A percentile compares a stretch with the other conserved stretches of the same genome.
Evolutionary conservation across 2,329 filamentous ascomycete species (phyloP).

Genomic region (Elsinoe perseae): DNA sequence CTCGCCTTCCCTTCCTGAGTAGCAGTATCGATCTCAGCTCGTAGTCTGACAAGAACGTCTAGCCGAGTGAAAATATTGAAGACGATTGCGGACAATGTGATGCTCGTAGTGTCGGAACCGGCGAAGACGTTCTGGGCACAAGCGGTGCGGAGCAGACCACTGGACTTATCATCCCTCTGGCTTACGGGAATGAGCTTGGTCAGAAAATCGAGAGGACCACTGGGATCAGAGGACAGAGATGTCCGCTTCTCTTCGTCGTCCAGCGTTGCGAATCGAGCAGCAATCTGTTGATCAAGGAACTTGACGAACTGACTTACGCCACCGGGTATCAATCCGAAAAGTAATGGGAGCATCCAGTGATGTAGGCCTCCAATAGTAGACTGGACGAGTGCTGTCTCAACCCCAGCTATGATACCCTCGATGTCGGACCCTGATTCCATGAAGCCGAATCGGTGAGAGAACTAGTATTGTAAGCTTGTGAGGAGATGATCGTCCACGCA

Average conservation of each 20-base stretch:
- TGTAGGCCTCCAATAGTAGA: conserved; percentile 18
- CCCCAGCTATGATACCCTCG: conserved; percentile 47
- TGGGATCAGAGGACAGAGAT: conserved; percentile 38
- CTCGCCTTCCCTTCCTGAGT: conserved; percentile 7
- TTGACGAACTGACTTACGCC: conserved; percentile 11
- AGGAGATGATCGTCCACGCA: too few relatives aligned
- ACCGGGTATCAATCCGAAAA: conserved; percentile 23
- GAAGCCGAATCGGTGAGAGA: conserved; percentile 47
- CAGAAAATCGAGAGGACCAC: conserved; percentile 30
- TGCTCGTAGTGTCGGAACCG: conserved; percentile 45
- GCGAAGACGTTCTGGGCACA: conserved; percentile 30
- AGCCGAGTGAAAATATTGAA: conserved; percentile 19
- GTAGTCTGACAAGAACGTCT: conserved; percentile 36
- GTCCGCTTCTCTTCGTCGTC: conserved; percentile 48
- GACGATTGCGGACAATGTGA: conserved; percentile 31
- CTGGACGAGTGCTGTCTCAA: conserved; percentile 47
- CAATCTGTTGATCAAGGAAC: conserved; percentile 49
- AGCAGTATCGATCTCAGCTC: conserved; percentile 13
- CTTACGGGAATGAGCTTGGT: conserved; percentile 43
- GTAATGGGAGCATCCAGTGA: conserved; percentile 25
- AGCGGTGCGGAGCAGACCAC: not conserved
- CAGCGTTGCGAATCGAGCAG: conserved; percentile 40
- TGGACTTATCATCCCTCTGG: conserved; percentile 17
- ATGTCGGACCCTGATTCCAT: conserved; percentile 46
- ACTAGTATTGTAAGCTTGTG: not conserved